A percentile compares a stretch with the other conserved stretches of the same genome.
phyloP scores from a whole-genome alignment of 257 asterid species.

The Sherardia arvensis region DNA sequence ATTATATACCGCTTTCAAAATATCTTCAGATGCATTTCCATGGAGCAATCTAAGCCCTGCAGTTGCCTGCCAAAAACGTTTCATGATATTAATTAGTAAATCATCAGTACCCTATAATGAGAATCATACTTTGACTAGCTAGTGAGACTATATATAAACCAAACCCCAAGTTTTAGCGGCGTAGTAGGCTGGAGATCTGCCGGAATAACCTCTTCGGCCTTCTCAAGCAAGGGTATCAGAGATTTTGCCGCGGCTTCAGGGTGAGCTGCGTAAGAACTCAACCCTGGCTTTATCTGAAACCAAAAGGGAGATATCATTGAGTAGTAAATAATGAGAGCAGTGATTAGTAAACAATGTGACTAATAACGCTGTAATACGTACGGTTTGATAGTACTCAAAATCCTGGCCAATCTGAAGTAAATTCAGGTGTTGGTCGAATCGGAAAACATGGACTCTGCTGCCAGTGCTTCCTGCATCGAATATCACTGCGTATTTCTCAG shows the following conservation, averaged over 20 bases:
- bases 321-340: neutral
- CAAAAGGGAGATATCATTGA: neutral
- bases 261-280: conserved; percentile 54
- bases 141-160: too few species aligned
- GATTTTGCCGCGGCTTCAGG: conserved; percentile 67
- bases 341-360: neutral
- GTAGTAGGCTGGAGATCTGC: conserved; percentile 33
- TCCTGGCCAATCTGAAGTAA: conserved; percentile 25
- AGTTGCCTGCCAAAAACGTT: conserved; percentile 45
- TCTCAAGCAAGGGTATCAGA: conserved; percentile 38
- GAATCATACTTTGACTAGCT: too few species aligned
- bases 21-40: conserved; percentile 69
- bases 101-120: too few species aligned
- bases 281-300: conserved; percentile 56
- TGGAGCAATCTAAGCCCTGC: conserved; percentile 79
- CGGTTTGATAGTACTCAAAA: conserved; percentile 11
- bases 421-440: conserved; percentile 16
- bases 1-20: conserved; percentile 55
- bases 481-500: conserved; percentile 24
- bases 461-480: conserved; percentile 39
- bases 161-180: conserved; percentile 71
- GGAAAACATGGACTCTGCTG: conserved; percentile 33
- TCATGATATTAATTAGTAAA: too few species aligned
- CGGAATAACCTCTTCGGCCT: conserved; percentile 71
- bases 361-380: neutral